phyloP scores from a whole-genome alignment of 768 basidiomycete genomes.

The Collybia mongolica region DNA sequence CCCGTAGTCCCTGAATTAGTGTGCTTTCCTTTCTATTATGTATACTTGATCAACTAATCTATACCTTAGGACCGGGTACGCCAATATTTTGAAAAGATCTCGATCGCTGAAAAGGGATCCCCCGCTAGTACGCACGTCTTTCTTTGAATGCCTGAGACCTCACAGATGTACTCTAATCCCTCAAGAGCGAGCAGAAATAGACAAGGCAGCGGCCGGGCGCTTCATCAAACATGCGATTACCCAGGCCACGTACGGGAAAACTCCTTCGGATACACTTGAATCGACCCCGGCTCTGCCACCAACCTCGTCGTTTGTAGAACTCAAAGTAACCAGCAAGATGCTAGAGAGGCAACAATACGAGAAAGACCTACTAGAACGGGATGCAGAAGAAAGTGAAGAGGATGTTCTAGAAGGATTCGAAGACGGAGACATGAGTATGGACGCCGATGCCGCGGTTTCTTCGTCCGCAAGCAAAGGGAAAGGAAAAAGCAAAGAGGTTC shows the following conservation, averaged over 20 bases:
- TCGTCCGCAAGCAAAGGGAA: conserved; percentile 33
- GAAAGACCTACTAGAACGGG: conserved; percentile 49
- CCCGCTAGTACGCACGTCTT: conserved; percentile 44
- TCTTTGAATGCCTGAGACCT: neutral
- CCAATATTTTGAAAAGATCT: conserved; percentile 82
- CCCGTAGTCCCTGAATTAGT: conserved; percentile 75
- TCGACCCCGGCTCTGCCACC: conserved; percentile 16
- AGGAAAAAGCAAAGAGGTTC: conserved; percentile 25
- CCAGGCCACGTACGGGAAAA: conserved; percentile 46
- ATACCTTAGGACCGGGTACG: conserved; percentile 65
- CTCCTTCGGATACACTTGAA: conserved; percentile 27
- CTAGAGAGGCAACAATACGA: conserved; percentile 65
- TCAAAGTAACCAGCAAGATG: conserved; percentile 73
- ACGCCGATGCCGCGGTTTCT: conserved; percentile 9
- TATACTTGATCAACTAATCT: neutral
- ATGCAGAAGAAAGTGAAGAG: conserved; percentile 40
- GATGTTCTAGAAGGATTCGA: conserved; percentile 40
- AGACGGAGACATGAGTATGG: conserved; percentile 21
- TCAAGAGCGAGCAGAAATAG: conserved; percentile 49
- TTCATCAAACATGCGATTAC: conserved; percentile 86
- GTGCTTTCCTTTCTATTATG: conserved; percentile 13
- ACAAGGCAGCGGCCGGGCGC: conserved; percentile 76
- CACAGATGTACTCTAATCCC: conserved; percentile 1
- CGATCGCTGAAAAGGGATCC: conserved; percentile 63
- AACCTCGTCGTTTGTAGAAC: conserved; percentile 36